These are phyloP conservation scores for Salix brachista DNA, from an alignment of 345 rosid species.

Conservation along the genomic window DNA sequence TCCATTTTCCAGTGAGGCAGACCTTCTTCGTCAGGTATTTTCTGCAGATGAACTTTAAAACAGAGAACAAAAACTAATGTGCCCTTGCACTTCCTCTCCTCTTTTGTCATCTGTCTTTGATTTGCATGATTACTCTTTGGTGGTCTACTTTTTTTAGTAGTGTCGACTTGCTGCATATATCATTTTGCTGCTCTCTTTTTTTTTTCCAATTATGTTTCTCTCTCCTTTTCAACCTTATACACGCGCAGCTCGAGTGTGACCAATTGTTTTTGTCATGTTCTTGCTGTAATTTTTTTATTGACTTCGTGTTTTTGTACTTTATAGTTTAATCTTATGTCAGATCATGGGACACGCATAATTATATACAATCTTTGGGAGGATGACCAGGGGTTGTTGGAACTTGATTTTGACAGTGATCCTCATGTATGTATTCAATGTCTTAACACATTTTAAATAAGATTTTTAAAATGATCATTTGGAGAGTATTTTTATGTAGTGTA, in stretches of 20 bases:
- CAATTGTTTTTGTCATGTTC: neutral
- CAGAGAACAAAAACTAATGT: neutral
- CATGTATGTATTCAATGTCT: conserved; percentile 43
- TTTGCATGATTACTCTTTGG: neutral
- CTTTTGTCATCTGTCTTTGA: neutral
- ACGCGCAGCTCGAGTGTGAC: neutral
- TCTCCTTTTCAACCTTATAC: too few relatives aligned
- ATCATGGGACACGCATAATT: conserved; percentile 74
- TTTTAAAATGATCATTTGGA: neutral
- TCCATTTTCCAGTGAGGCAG: conserved; percentile 72
- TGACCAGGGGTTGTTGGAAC: conserved; percentile 78
- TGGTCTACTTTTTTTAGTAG: neutral
- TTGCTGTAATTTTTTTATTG: neutral
- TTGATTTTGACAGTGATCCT: conserved; percentile 74
- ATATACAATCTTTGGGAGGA: conserved; percentile 96
- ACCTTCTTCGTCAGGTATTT: conserved; percentile 72
- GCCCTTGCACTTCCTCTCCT: neutral
- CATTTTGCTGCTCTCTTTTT: neutral
- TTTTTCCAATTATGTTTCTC: neutral
- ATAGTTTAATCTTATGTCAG: conserved; percentile 70
- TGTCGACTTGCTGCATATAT: neutral
- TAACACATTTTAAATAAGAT: neutral
- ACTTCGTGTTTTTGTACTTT: conserved; percentile 17
- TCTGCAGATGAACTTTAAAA: neutral
- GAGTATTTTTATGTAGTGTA: neutral